Base-by-base conservation (phyloP, 1,284 basidiomycete species). In the Apiotrichum laibachii region DNA sequence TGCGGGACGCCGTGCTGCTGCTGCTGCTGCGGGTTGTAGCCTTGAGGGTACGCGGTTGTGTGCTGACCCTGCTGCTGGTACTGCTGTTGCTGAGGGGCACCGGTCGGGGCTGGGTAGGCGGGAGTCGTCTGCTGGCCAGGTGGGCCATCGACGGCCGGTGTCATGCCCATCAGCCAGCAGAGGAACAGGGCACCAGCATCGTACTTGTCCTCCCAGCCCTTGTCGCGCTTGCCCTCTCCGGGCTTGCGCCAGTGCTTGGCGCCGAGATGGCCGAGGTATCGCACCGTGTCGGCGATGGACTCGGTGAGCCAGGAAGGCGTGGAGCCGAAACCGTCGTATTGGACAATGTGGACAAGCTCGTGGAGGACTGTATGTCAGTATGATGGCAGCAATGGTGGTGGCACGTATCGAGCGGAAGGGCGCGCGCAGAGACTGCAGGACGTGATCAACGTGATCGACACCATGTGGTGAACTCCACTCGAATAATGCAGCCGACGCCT, bases 181-280 rank as follows among this genome's bases (percentile, higher is more conserved):
- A 73, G 55, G 55, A 73, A 73, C 47, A 64, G 53, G 0, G 70
- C 72, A 13, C 72, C 70, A 7, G 62, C 56, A 56, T 72, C 72
- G 46, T 73, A 71, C 5, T 59, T 66, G 18, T 68, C 69, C 53
- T 72, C 69, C 64, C 66, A 71, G 5, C 72, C 72, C 56, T 60
- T 63, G 16, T 70, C 60, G 5, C 46, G 39, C 19, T 51, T 55
- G 7, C 66, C 70, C n/a, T 66, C 55, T 2, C 72, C 72, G 5
- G 63, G 56, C 50, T 63, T 61, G 13, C 67, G 56, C 72, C 72
- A 73, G 51, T 72, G 70, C 15, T 64, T 62, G 7, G 72, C 70
- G 22, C 61, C 69, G 10, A 73, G 62, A 16, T 61, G 49, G 2
- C 64, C 66, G 37, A 56, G 53, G 12, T 71, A 62, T 2, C 72